Conservation (phyloP, 2,329 filamentous ascomycete genomes). For the Diplocarpon rosae region DNA sequence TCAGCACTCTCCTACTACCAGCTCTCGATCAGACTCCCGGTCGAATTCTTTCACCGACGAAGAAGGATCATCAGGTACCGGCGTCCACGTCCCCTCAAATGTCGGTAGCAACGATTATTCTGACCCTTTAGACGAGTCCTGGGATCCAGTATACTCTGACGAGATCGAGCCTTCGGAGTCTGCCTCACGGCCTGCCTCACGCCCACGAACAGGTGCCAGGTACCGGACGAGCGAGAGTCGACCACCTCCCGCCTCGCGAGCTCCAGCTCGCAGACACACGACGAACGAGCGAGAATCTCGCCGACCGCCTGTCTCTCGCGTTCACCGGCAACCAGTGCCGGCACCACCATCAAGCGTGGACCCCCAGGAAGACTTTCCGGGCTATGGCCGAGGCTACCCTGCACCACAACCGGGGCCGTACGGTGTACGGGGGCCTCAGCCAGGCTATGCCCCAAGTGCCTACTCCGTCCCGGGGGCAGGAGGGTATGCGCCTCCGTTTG, state of each 20-base stretch:
- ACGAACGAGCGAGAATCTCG: constrained; percentile 28
- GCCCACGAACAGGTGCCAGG: constrained; percentile 17
- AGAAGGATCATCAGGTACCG: constrained; percentile 24
- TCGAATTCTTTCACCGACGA: constrained; percentile 24
- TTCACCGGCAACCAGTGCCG: constrained; percentile 34
- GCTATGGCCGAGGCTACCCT: constrained; percentile 32
- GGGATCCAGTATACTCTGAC: constrained; percentile 32
- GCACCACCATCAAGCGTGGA: constrained; percentile 52
- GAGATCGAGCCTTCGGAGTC: constrained; percentile 49
- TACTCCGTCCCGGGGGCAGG: constrained; percentile 18
- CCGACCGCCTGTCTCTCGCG: constrained; percentile 29
- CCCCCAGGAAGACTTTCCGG: constrained; percentile 49
- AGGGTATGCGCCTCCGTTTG: constrained; percentile 23
- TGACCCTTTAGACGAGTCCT: constrained; percentile 28
- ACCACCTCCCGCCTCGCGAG: constrained; percentile 31
- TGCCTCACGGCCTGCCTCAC: constrained; percentile 40
- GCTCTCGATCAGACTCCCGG: constrained; percentile 22
- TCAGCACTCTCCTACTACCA: constrained; percentile 15
- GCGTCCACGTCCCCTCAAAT: constrained; percentile 24
- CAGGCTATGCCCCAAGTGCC: constrained; percentile 24
- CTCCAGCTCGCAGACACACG: constrained; percentile 29
- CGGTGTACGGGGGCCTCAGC: constrained; percentile 19
- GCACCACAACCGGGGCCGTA: constrained; percentile 25
- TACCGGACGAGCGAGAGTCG: constrained; percentile 24
- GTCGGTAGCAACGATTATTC: constrained; percentile 30